Base-by-base conservation (phyloP, 2,329 filamentous ascomycete genomes). In the Colletotrichum ledebouriae region DNA sequence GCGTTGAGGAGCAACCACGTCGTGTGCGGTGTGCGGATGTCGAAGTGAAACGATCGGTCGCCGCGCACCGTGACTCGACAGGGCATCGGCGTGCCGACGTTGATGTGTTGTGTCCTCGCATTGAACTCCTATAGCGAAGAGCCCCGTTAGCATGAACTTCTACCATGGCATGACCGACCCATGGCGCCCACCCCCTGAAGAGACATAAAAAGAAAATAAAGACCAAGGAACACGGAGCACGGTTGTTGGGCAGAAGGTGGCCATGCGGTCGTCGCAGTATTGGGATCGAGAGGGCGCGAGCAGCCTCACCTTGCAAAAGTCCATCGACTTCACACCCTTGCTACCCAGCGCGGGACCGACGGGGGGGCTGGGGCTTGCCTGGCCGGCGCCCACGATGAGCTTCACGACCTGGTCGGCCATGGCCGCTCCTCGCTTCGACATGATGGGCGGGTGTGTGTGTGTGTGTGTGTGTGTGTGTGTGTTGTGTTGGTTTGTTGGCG, bases 301-400 rank as follows among this genome's bases (percentile, higher is more conserved):
- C 47, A 63, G 63, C 34, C 79, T 70, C 70, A 97, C 95, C 87
- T 98, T 98, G 89, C 96, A 98, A 80, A 98, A 99, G 82, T 99
- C 96, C 91, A 99, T 99, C 67, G 93, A 97, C 85, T 99, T 99
- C 71, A 99, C 92, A 85, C 96, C 96, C 85, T 98, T 98, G 80
- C 91, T 95, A 83, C 96, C 96, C 72, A 99, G 87, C 61, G 96
- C 96, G 67, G 96, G 96, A 85, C 96, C 96, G 76, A 99, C 94
- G 4, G 96, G 96, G 39, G 96, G 96, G 82, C 94, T 97, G 34
- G 96, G 96, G 76, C 91, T 95, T 69, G 96, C 96, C 81, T 98
- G 94, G 29, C 96, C 96, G 65, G 96, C 96, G 75, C 95, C 96
- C 70, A 99, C 96, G 73, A 99, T 97, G 80, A 99, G 88, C 85